Percentiles rank a stretch among this genome's conserved stretches.
These are phyloP conservation scores for Phialophora macrospora DNA, from an alignment of 2,329 filamentous ascomycete species.

Conservation along the genomic window DNA sequence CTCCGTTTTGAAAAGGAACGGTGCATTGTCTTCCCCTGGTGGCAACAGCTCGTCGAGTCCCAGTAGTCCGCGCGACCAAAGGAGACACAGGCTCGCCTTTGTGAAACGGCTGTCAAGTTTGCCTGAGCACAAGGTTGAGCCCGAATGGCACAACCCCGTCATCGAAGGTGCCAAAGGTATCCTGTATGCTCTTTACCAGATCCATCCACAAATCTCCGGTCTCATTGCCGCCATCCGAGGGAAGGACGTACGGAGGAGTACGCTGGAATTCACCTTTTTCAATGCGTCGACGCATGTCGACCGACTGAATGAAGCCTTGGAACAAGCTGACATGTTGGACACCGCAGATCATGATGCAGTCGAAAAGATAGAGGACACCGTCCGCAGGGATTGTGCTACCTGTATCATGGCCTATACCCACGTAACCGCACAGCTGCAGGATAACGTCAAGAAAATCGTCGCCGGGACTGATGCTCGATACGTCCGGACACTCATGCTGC, in stretches of 20 bases:
- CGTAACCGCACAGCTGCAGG: slow-evolving; percentile 56
- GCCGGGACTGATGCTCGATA: slow-evolving; percentile 61
- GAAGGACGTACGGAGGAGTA: slow-evolving; percentile 52
- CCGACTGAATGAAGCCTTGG: slow-evolving; percentile 60
- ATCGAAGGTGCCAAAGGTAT: slow-evolving; percentile 62
- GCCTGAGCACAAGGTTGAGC: slow-evolving; percentile 60
- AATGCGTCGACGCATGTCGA: slow-evolving; percentile 62
- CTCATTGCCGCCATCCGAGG: slow-evolving; percentile 55
- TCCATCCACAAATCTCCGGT: slow-evolving; percentile 54
- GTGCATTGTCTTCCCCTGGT: slow-evolving; percentile 42
- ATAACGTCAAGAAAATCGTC: slow-evolving; percentile 58
- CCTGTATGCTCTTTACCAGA: slow-evolving; percentile 60
- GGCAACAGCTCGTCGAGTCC: slow-evolving; percentile 49
- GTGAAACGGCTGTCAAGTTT: slow-evolving; percentile 62
- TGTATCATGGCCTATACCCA: slow-evolving; percentile 57
- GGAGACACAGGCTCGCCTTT: slow-evolving; percentile 50
- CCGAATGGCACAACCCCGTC: slow-evolving; percentile 54
- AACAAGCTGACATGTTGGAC: slow-evolving; percentile 55
- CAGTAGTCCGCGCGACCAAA: slow-evolving; percentile 51
- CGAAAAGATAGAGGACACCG: slow-evolving; percentile 46
- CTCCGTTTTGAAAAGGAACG: slow-evolving; percentile 53
- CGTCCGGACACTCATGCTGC: slow-evolving; percentile 63
- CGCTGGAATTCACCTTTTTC: slow-evolving; percentile 61
- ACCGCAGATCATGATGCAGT: slow-evolving; percentile 58
- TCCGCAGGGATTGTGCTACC: slow-evolving; percentile 55